Evolutionary conservation across 2,329 filamentous ascomycete genomes (phyloP).

Genomic region (Blastomyces emzantsi): DNA sequence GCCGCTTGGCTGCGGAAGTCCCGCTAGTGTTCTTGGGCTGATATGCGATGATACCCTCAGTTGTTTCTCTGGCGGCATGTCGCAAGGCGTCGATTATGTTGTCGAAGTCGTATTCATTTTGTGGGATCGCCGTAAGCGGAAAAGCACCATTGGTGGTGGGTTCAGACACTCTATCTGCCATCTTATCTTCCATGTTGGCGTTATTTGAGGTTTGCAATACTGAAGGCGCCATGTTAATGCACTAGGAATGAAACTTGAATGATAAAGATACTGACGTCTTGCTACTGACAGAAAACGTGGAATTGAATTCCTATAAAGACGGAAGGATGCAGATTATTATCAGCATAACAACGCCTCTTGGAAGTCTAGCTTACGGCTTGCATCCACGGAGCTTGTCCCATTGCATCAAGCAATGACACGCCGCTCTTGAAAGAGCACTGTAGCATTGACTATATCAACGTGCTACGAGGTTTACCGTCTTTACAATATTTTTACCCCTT

Average conservation of each 20-base stretch:
- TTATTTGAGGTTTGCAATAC: neutral
- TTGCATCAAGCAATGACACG: neutral
- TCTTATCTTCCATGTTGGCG: neutral
- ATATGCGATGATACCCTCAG: conserved; percentile 9
- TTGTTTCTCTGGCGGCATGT: conserved; percentile 1
- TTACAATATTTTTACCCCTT: neutral
- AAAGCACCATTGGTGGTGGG: neutral
- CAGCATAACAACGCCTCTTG: neutral
- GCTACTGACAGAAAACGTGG: neutral
- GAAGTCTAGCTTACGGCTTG: neutral
- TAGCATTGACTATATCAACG: neutral
- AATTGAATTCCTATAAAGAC: neutral
- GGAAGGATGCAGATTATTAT: neutral
- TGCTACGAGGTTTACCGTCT: neutral
- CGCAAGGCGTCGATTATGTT: conserved; percentile 9
- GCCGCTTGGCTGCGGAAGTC: neutral
- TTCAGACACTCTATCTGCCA: neutral
- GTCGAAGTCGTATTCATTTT: conserved; percentile 5
- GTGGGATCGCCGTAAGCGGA: neutral
- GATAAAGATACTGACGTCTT: neutral
- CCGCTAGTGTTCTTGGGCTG: neutral
- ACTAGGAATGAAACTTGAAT: neutral
- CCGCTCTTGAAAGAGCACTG: neutral
- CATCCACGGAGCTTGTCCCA: neutral
- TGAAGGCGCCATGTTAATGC: neutral